Evolutionary conservation across 805 yeast species (phyloP).

Genomic region (Lipomyces lipofer): DNA sequence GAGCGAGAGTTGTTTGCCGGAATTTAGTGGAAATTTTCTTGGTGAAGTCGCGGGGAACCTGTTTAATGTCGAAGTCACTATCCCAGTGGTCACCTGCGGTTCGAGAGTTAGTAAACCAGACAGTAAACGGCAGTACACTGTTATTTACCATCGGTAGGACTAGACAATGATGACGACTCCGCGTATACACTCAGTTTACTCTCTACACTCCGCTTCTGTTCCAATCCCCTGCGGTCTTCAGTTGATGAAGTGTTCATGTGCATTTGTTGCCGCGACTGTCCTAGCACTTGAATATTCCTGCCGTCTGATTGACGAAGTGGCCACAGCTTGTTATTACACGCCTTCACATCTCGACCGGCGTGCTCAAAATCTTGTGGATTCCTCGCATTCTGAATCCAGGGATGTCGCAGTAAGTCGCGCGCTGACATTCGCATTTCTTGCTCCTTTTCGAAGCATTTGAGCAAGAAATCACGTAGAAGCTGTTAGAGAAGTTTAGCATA

Average conservation of each 20-base stretch:
- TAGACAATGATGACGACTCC: not conserved
- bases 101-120: too few species aligned
- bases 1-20: not conserved
- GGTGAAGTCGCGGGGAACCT: not conserved
- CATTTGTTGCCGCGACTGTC: constrained; percentile 9
- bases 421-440: constrained; percentile 63
- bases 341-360: too few species aligned
- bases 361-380: not conserved
- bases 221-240: not conserved
- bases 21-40: not conserved
- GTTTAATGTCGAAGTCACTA: constrained; percentile 11
- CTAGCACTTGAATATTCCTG: not conserved
- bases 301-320: not conserved
- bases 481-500: not conserved
- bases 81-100: constrained; percentile 18
- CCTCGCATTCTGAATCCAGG: constrained; percentile 30
- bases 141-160: too few species aligned
- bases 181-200: not conserved
- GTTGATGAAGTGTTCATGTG: not conserved
- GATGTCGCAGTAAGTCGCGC: constrained; percentile 53
- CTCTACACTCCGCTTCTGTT: not conserved
- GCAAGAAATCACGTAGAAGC: constrained; percentile 54
- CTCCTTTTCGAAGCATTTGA: constrained; percentile 70
- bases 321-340: not conserved
- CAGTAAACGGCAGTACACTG: too few species aligned